Evolutionary conservation across 257 asterid species (phyloP).

Genomic region (Coffea eugenioides): DNA sequence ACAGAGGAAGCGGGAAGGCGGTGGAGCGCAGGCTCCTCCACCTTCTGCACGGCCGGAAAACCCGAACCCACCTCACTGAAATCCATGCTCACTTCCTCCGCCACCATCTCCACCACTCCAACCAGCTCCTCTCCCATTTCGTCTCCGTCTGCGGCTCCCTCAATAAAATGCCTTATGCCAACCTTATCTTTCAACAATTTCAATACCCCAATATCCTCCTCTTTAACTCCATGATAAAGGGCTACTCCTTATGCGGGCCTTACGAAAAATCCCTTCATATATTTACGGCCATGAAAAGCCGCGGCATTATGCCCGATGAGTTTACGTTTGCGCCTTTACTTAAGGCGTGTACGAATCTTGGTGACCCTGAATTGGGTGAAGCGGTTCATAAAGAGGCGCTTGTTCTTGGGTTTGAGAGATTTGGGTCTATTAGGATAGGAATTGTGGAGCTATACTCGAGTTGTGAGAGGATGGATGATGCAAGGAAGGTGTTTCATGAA

Average conservation of each 20-base stretch:
- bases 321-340: conserved; percentile 42
- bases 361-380: conserved; percentile 26
- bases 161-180: conserved; percentile 35
- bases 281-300: conserved; percentile 33
- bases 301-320: conserved; percentile 45
- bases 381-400: conserved; percentile 31
- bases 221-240: conserved; percentile 46
- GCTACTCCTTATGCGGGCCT: conserved; percentile 34
- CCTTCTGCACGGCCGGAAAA: conserved; percentile 44
- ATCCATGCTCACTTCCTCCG: conserved; percentile 45
- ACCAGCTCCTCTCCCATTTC: conserved; percentile 43
- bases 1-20: conserved; percentile 25
- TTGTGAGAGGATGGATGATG: conserved; percentile 32
- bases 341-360: conserved; percentile 38
- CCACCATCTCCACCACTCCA: conserved; percentile 44
- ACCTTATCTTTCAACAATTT: conserved; percentile 31
- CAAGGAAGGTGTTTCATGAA: conserved; percentile 42
- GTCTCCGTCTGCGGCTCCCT: conserved; percentile 40
- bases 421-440: conserved; percentile 33
- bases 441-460: conserved; percentile 32
- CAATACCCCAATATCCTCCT: conserved; percentile 38
- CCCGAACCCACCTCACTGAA: conserved; percentile 36
- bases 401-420: conserved; percentile 41
- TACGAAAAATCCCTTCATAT: conserved; percentile 26
- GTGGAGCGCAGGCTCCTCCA: conserved; percentile 46